phyloP scores from a whole-genome alignment of 805 yeast species.

The Myxozyma neotropica region DNA sequence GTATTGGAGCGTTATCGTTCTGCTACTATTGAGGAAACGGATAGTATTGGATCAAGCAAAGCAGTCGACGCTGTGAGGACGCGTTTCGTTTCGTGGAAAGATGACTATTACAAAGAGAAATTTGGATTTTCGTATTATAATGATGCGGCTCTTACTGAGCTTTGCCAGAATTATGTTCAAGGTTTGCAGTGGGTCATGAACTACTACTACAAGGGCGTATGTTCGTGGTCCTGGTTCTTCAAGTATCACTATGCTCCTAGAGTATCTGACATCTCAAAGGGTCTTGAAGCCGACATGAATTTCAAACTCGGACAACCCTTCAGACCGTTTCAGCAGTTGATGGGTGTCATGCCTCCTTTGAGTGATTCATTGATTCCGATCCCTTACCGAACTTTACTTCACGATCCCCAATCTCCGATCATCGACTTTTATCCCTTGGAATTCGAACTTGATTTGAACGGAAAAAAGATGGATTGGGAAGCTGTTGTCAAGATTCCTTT shows the following conservation, averaged over 20 bases:
- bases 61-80: constrained; percentile 66
- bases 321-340: constrained; percentile 90
- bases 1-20: constrained; percentile 49
- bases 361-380: constrained; percentile 77
- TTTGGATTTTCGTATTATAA: constrained; percentile 63
- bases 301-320: constrained; percentile 79
- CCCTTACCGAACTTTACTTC: constrained; percentile 77
- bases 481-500: constrained; percentile 91
- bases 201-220: constrained; percentile 87
- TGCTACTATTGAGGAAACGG: constrained; percentile 38
- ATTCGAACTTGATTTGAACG: constrained; percentile 87
- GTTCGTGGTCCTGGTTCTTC: constrained; percentile 96
- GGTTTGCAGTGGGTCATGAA: constrained; percentile 96
- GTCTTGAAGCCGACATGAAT: constrained; percentile 57
- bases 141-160: constrained; percentile 60
- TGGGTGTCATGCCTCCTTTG: constrained; percentile 96
- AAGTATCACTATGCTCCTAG: constrained; percentile 91
- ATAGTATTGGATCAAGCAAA: constrained; percentile 53
- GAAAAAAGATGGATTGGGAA: constrained; percentile 96
- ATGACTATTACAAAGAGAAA: constrained; percentile 80
- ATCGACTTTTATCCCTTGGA: constrained; percentile 87
- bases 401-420: constrained; percentile 82
- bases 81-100: constrained; percentile 81
- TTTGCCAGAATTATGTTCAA: constrained; percentile 81
- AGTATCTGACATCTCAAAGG: constrained; percentile 74